Evolutionary conservation across 129 eudicot species (phyloP).

Genomic region (Rutidosis leptorrhynchoides): DNA sequence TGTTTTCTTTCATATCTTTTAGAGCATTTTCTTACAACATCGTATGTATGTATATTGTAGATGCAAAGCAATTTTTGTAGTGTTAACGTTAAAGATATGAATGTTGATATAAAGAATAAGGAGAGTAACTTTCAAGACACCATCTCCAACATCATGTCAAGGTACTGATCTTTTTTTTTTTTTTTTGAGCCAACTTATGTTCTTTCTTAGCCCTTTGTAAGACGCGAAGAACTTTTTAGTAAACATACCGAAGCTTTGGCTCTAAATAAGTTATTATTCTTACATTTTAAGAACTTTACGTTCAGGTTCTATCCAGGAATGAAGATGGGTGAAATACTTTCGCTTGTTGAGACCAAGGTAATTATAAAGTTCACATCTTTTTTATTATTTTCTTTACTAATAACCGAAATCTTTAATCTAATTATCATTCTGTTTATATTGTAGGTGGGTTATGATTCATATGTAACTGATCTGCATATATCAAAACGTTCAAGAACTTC

Average conservation of each 20-base stretch:
- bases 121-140: slow-evolving; percentile 34
- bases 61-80: slow-evolving; percentile 54
- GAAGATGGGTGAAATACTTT: slow-evolving; percentile 66
- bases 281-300: background rate
- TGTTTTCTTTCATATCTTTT: slow-evolving; percentile 9
- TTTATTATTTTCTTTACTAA: background rate
- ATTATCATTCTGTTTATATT: slow-evolving; percentile 18
- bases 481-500: slow-evolving; percentile 46
- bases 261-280: background rate
- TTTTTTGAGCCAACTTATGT: slow-evolving; percentile 4
- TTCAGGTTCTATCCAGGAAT: slow-evolving; percentile 79
- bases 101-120: slow-evolving; percentile 44
- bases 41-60: slow-evolving; percentile 33
- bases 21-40: slow-evolving; percentile 8
- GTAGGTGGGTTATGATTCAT: slow-evolving; percentile 83
- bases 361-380: slow-evolving; percentile 16
- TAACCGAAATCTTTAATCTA: slow-evolving; percentile 10
- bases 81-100: slow-evolving; percentile 37
- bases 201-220: slow-evolving; percentile 9
- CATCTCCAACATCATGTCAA: slow-evolving; percentile 61
- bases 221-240: background rate
- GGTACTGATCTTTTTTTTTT: slow-evolving; percentile 34
- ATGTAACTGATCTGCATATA: slow-evolving; percentile 68
- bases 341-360: slow-evolving; percentile 61
- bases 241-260: slow-evolving; percentile 1